phyloP scores from a whole-genome alignment of 176 grass and related monocot genomes.

The Areca catechu region DNA sequence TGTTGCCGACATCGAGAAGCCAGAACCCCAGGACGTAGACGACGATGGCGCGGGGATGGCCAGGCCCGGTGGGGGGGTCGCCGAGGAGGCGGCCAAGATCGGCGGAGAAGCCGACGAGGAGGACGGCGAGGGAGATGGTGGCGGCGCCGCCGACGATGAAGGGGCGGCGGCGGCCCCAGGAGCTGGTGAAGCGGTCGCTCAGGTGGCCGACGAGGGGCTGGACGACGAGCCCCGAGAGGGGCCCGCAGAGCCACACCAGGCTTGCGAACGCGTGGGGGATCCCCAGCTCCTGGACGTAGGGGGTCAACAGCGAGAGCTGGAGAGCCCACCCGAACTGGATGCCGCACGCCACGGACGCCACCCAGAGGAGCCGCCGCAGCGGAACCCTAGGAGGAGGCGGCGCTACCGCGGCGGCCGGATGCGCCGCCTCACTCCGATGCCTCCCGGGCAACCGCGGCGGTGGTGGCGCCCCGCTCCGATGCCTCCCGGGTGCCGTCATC shows the following conservation, averaged over 20 bases:
- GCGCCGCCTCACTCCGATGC: not conserved
- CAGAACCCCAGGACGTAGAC: slow-evolving; percentile 74
- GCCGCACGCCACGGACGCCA: slow-evolving; percentile 62
- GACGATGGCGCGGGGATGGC: slow-evolving; percentile 41
- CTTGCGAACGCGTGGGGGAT: slow-evolving; percentile 72
- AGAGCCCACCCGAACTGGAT: slow-evolving; percentile 77
- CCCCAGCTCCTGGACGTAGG: slow-evolving; percentile 75
- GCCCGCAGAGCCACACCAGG: slow-evolving; percentile 81
- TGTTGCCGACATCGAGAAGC: slow-evolving; percentile 84
- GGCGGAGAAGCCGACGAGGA: slow-evolving; percentile 55
- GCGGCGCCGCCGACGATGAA: slow-evolving; percentile 55
- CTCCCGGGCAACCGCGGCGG: slow-evolving; percentile 3
- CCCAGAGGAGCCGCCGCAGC: slow-evolving; percentile 36
- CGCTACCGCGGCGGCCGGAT: slow-evolving; percentile 4
- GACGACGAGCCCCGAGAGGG: slow-evolving; percentile 67
- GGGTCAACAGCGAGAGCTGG: slow-evolving; percentile 59
- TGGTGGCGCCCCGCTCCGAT: slow-evolving; percentile 22
- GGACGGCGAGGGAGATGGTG: slow-evolving; percentile 31
- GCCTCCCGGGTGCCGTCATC: too few relatives aligned
- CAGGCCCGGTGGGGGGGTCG: slow-evolving; percentile 21
- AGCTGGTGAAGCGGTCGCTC: slow-evolving; percentile 42
- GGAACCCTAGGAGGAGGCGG: slow-evolving; percentile 29
- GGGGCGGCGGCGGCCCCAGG: slow-evolving; percentile 46
- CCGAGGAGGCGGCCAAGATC: slow-evolving; percentile 52
- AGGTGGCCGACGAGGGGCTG: slow-evolving; percentile 71